phyloP scores from a whole-genome alignment of 163 green algal species.

The Chloromonas sp. region DNA sequence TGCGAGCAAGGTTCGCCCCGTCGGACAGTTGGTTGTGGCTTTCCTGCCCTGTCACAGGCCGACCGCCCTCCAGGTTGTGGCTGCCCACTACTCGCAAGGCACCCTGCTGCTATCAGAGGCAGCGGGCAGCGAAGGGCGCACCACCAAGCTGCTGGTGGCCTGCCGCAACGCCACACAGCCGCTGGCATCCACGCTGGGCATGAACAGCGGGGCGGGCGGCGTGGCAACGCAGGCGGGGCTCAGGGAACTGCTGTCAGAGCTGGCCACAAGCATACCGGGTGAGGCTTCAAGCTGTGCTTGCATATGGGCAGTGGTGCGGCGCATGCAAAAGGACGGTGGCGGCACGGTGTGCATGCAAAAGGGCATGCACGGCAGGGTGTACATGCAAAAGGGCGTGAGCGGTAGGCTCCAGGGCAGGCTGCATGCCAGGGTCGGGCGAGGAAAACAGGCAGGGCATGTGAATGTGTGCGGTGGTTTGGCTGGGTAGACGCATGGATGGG shows the following conservation, averaged over 20 bases:
- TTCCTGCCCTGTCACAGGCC: background rate
- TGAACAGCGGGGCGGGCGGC: background rate
- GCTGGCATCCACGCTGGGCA: slow-evolving; percentile 3
- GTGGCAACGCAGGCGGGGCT: slow-evolving; percentile 41
- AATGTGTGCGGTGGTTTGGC: too few species aligned
- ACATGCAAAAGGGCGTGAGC: too few species aligned
- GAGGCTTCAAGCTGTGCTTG: background rate
- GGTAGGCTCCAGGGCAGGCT: too few species aligned
- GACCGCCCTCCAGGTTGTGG: slow-evolving; percentile 33
- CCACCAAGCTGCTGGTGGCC: slow-evolving; percentile 53
- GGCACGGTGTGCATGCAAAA: too few species aligned
- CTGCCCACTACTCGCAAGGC: slow-evolving; percentile 30
- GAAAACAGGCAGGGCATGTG: too few species aligned
- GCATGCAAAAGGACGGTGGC: too few species aligned
- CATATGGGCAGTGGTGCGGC: too few species aligned
- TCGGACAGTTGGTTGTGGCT: too few species aligned
- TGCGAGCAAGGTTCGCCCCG: too few species aligned
- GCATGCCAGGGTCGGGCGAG: too few species aligned
- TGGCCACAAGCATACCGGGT: slow-evolving; percentile 60
- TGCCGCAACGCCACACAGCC: slow-evolving; percentile 37
- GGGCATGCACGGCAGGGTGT: too few species aligned
- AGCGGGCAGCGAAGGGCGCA: slow-evolving; percentile 29
- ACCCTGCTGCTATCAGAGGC: slow-evolving; percentile 70
- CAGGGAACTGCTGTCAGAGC: slow-evolving; percentile 65
- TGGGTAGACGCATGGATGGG: too few species aligned